Conservation (phyloP, 2,329 filamentous ascomycete species). For the Botrytis squamosa region DNA sequence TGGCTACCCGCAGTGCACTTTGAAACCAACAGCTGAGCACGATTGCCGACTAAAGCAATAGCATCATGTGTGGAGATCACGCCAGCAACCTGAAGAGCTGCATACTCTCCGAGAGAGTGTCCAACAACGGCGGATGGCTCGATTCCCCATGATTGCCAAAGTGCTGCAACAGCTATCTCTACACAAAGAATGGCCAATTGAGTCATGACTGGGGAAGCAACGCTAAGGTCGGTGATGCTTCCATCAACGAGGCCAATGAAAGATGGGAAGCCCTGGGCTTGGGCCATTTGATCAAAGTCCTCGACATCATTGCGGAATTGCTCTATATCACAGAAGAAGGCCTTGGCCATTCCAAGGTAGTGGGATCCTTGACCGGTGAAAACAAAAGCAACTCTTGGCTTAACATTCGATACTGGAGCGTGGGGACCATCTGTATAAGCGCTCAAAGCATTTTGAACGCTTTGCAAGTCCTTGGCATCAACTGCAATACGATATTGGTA, state of each 20-base stretch:
- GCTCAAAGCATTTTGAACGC: slow-evolving; percentile 15
- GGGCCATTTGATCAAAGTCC: slow-evolving; percentile 32
- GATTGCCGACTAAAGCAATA: slow-evolving; percentile 66
- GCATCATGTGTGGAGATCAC: slow-evolving; percentile 68
- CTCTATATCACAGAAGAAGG: slow-evolving; percentile 42
- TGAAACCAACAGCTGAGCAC: slow-evolving; percentile 62
- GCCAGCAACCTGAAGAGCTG: slow-evolving; percentile 67
- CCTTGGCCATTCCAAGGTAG: slow-evolving; percentile 36
- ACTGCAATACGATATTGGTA: slow-evolving; percentile 54
- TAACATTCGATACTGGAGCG: slow-evolving; percentile 19
- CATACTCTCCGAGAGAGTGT: slow-evolving; percentile 71
- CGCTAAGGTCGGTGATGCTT: slow-evolving; percentile 4
- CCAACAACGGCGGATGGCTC: slow-evolving; percentile 55
- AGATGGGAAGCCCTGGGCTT: slow-evolving; percentile 33
- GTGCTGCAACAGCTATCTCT: slow-evolving; percentile 53
- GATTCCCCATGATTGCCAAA: slow-evolving; percentile 57
- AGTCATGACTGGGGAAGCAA: slow-evolving; percentile 8
- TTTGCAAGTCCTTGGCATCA: slow-evolving; percentile 42
- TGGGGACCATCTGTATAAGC: slow-evolving; percentile 12
- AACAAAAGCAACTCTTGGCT: slow-evolving; percentile 19
- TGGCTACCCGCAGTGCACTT: slow-evolving; percentile 67
- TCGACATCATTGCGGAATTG: slow-evolving; percentile 33
- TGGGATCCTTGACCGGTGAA: slow-evolving; percentile 49
- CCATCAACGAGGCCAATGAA: slow-evolving; percentile 43
- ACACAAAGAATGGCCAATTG: slow-evolving; percentile 41